Conservation (phyloP, 2,329 filamentous ascomycete genomes). For the Tolypocladium ovalisporum region DNA sequence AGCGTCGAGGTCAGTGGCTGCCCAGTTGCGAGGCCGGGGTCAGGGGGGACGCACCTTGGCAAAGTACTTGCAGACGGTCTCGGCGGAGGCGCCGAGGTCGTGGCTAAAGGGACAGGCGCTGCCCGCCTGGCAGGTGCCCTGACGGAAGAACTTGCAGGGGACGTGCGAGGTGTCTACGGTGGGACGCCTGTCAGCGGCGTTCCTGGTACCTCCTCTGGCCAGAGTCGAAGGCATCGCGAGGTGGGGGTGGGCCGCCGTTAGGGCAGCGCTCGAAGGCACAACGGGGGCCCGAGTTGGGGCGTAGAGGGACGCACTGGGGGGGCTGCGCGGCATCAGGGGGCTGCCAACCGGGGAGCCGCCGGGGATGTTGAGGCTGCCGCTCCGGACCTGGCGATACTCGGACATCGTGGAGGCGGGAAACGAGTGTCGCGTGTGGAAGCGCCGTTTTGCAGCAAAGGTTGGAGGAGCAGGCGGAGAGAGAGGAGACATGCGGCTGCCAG, state of each 20-base stretch:
- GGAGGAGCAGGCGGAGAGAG: neutral
- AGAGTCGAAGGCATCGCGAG: neutral
- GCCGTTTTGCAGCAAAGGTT: neutral
- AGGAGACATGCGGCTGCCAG: neutral
- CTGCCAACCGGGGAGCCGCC: conserved; percentile 14
- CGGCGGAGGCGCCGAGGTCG: conserved; percentile 71
- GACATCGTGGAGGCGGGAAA: conserved; percentile 23
- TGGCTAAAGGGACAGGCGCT: conserved; percentile 95
- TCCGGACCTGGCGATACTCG: conserved; percentile 46
- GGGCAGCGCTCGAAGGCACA: neutral
- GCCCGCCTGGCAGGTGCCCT: conserved; percentile 92
- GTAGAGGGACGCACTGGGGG: conserved; percentile 41
- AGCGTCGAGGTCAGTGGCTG: conserved; percentile 1
- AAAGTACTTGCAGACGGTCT: conserved; percentile 97
- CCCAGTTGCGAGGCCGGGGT: too few species aligned
- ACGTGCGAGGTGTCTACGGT: conserved; percentile 82
- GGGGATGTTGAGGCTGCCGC: conserved; percentile 45
- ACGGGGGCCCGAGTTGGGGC: neutral
- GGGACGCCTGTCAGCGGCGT: neutral
- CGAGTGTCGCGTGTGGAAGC: conserved; percentile 1
- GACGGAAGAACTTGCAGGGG: conserved; percentile 98
- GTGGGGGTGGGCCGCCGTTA: neutral
- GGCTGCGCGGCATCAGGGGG: conserved; percentile 39
- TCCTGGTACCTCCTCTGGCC: neutral
- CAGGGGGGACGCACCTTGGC: conserved; percentile 60